Conservation (phyloP, 2,329 filamentous ascomycete genomes). For the Xylariaceae sp. region DNA sequence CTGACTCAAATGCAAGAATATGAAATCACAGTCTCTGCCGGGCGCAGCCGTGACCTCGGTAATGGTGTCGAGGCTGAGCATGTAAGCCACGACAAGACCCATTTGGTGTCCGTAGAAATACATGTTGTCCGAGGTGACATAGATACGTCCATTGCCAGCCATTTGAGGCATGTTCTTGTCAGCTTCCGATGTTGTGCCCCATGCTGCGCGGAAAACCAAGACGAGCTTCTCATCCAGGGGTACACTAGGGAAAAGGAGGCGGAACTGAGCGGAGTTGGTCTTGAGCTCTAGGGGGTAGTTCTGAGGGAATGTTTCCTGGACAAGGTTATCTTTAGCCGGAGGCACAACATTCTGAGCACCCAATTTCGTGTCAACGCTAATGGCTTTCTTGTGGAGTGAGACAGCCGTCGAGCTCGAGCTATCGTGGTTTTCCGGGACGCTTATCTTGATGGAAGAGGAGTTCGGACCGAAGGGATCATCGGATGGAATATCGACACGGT, state of each 20-base stretch:
- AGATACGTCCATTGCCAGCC: slow-evolving; percentile 66
- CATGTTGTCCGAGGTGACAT: slow-evolving; percentile 78
- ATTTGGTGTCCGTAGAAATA: slow-evolving; percentile 97
- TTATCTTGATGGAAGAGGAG: slow-evolving; percentile 33
- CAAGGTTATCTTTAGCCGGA: slow-evolving; percentile 30
- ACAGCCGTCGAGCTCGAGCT: slow-evolving; percentile 25
- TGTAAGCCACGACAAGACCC: slow-evolving; percentile 80
- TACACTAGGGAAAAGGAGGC: slow-evolving; percentile 80
- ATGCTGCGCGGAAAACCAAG: slow-evolving; percentile 87
- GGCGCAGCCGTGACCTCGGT: slow-evolving; percentile 85
- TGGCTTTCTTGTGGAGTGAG: slow-evolving; percentile 39
- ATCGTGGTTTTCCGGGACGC: slow-evolving; percentile 25
- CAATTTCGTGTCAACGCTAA: slow-evolving; percentile 39
- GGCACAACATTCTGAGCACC: slow-evolving; percentile 25
- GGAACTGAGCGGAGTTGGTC: slow-evolving; percentile 88
- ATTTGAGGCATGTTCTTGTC: slow-evolving; percentile 49
- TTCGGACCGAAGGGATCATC: slow-evolving; percentile 37
- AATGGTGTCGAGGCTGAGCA: slow-evolving; percentile 68
- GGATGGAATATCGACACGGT: slow-evolving; percentile 19
- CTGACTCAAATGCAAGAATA: slow-evolving; percentile 73
- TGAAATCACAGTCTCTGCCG: slow-evolving; percentile 86
- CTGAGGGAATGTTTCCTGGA: slow-evolving; percentile 56
- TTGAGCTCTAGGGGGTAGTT: slow-evolving; percentile 78
- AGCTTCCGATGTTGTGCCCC: slow-evolving; percentile 53
- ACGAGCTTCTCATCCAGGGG: slow-evolving; percentile 75